A percentile compares a stretch with the other conserved stretches of the same genome.
Conservation (phyloP, 2,329 filamentous ascomycete species). For the Apiospora hydei region DNA sequence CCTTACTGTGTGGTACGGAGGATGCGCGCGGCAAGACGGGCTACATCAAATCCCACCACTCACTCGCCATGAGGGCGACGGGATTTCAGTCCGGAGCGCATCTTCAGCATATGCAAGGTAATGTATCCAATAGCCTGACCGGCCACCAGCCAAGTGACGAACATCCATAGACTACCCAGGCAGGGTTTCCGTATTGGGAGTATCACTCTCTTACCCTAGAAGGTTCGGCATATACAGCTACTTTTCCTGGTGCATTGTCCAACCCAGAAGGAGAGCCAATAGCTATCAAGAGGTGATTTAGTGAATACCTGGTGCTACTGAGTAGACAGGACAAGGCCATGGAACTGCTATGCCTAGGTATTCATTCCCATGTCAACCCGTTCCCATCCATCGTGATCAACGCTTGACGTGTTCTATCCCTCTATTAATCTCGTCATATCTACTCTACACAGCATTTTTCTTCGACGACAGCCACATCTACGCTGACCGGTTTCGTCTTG, state of each 20-base stretch:
- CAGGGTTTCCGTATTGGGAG: neutral
- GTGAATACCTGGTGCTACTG: neutral
- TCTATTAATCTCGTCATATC: neutral
- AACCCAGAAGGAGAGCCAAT: neutral
- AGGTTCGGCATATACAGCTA: neutral
- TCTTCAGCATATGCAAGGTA: neutral
- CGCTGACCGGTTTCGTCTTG: too few relatives aligned
- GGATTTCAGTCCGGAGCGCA: neutral
- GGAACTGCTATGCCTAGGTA: neutral
- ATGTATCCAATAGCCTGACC: neutral
- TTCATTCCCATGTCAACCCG: neutral
- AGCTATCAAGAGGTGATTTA: neutral
- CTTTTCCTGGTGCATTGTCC: neutral
- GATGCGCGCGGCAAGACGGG: neutral
- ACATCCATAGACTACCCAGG: neutral
- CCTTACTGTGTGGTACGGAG: conserved; percentile 1
- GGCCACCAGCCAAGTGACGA: neutral
- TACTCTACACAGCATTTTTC: neutral
- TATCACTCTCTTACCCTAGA: too few relatives aligned
- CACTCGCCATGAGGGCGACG: neutral
- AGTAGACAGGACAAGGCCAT: neutral
- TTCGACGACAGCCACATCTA: neutral
- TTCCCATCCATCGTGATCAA: neutral
- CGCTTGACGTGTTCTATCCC: neutral
- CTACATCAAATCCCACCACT: neutral